phyloP scores from a whole-genome alignment of 1,139 yeast species.

The Pichia inconspicua region DNA sequence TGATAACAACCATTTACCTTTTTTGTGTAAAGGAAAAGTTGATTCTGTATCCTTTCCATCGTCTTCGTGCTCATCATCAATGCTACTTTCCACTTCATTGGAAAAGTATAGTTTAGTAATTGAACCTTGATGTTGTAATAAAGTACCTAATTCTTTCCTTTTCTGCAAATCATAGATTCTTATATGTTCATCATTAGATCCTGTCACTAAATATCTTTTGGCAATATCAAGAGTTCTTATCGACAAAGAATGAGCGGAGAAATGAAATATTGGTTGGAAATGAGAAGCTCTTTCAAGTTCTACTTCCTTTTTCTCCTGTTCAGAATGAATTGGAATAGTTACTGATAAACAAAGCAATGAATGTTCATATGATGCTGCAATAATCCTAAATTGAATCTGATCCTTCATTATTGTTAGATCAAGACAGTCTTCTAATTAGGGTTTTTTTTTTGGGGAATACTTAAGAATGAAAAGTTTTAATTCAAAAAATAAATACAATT shows the following conservation, averaged over 20 bases:
- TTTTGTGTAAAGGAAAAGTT: slow-evolving; percentile 29
- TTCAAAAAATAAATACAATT: no score
- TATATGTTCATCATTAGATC: slow-evolving; percentile 94
- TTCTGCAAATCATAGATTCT: slow-evolving; percentile 89
- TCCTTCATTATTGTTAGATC: not conserved
- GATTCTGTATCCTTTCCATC: not conserved
- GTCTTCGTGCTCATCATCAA: slow-evolving; percentile 15
- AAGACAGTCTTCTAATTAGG: no score
- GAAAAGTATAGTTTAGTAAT: slow-evolving; percentile 73
- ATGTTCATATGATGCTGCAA: slow-evolving; percentile 95
- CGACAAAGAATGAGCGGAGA: slow-evolving; percentile 87
- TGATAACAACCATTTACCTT: slow-evolving; percentile 81
- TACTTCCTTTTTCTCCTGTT: slow-evolving; percentile 13
- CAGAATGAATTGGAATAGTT: slow-evolving; percentile 33
- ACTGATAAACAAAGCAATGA: slow-evolving; percentile 78
- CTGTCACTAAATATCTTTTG: slow-evolving; percentile 81
- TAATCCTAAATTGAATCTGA: slow-evolving; percentile 50
- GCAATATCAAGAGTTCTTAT: slow-evolving; percentile 80
- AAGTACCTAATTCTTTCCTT: slow-evolving; percentile 87
- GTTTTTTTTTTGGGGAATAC: no score
- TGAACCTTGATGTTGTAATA: slow-evolving; percentile 85
- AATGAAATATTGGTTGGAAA: slow-evolving; percentile 91
- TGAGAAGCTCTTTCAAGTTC: slow-evolving; percentile 39
- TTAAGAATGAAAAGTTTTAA: no score
- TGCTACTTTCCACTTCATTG: slow-evolving; percentile 28